A percentile compares a stretch with the other conserved stretches of the same genome.
These are phyloP conservation scores for Pichia sp. DNA, from an alignment of 1,139 yeast species.

Conservation along the genomic window DNA sequence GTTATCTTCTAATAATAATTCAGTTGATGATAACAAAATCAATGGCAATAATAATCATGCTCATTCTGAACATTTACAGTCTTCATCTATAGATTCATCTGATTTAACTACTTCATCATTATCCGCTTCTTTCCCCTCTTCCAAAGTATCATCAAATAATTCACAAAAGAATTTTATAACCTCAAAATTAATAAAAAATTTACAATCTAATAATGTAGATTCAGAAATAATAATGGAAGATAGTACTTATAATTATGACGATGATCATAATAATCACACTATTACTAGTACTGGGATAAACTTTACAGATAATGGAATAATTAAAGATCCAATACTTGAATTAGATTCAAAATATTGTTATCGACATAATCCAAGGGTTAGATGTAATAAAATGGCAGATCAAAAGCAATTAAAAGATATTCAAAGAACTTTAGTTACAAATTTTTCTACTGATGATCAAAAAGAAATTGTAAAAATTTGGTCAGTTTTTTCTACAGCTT, in stretches of 20 bases:
- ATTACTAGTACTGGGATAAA: too few species aligned
- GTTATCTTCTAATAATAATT: background rate
- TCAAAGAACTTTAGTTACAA: conserved; percentile 48
- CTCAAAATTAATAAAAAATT: background rate
- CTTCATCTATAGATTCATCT: too few species aligned
- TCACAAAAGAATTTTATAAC: background rate
- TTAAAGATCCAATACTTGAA: conserved; percentile 1
- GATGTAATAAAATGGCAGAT: conserved; percentile 67
- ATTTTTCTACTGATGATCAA: conserved; percentile 55
- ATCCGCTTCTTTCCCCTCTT: too few species aligned
- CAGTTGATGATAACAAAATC: background rate
- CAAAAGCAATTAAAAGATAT: conserved; percentile 57
- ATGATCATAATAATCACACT: background rate
- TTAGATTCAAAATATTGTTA: conserved; percentile 62
- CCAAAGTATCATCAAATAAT: too few species aligned
- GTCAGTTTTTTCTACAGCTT: conserved; percentile 73
- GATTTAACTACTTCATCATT: too few species aligned
- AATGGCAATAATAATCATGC: background rate
- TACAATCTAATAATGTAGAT: background rate
- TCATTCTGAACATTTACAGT: background rate
- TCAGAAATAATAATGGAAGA: background rate
- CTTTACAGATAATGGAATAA: background rate
- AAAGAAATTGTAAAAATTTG: conserved; percentile 70
- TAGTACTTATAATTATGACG: background rate
- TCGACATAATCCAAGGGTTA: conserved; percentile 82